Conservation (phyloP, 179 eudicot species). For the Carnegiea gigantea region DNA sequence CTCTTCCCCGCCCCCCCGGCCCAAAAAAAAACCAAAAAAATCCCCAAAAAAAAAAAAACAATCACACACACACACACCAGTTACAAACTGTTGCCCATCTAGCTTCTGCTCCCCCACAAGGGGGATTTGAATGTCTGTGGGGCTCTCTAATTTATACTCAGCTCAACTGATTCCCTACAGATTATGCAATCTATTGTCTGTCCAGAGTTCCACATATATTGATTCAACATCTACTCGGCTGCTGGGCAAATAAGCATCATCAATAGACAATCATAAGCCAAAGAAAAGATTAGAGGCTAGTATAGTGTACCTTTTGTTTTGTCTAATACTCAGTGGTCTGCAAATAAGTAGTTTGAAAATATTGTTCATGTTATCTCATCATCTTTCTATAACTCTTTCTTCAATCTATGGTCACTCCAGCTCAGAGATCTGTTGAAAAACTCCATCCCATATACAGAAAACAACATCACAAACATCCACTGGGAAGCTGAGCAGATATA, state of each 20-base stretch:
- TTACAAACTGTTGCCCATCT: no score
- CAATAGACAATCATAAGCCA: neutral
- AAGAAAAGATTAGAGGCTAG: neutral
- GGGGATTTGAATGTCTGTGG: no score
- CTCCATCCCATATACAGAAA: no score
- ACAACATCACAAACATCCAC: no score
- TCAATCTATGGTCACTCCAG: constrained; percentile 14
- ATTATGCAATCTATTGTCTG: neutral
- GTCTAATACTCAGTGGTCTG: neutral
- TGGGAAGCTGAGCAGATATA: no score
- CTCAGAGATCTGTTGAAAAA: neutral
- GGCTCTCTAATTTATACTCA: neutral
- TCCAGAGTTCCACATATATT: neutral
- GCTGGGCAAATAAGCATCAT: neutral
- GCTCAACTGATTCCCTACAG: neutral
- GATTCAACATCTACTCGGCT: constrained; percentile 1
- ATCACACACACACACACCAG: no score
- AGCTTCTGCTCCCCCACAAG: no score
- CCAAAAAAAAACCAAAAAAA: no score
- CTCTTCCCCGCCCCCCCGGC: no score
- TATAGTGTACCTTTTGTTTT: constrained; percentile 20
- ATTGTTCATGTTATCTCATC: neutral
- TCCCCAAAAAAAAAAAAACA: no score
- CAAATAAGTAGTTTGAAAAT: constrained; percentile 5
- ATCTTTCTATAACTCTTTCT: neutral